phyloP scores from a whole-genome alignment of 352 stramenopile genomes.

The Blastocystis sp. region DNA sequence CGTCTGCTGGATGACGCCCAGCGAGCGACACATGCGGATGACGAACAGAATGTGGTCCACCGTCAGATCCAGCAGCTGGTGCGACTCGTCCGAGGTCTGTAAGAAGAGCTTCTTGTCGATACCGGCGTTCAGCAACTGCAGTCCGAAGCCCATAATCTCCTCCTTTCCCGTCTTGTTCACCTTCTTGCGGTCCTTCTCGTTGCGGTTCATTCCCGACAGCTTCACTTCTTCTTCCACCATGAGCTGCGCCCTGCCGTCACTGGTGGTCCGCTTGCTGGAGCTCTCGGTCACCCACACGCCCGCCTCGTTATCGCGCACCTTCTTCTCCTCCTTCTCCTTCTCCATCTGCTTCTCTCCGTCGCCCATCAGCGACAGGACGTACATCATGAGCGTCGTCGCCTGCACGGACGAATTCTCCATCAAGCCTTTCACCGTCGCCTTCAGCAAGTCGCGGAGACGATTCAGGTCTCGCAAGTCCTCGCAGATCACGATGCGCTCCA shows the following conservation, averaged over 20 bases:
- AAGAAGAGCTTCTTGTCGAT: background rate
- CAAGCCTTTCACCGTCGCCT: background rate
- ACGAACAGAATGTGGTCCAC: background rate
- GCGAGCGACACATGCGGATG: background rate
- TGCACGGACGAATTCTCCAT: constrained; percentile 38
- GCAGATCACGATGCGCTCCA: background rate
- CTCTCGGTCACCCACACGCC: constrained; percentile 1
- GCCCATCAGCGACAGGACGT: constrained; percentile 20
- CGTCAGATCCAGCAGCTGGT: background rate
- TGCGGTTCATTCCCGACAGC: background rate
- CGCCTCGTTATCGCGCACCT: background rate
- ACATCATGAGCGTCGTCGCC: background rate
- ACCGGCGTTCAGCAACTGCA: constrained; percentile 7
- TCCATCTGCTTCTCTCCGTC: constrained; percentile 37
- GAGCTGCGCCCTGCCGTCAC: constrained; percentile 21
- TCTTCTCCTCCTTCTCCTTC: background rate
- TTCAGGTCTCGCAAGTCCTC: background rate
- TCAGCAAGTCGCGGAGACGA: constrained; percentile 14
- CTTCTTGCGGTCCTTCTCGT: constrained; percentile 7
- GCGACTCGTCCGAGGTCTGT: background rate
- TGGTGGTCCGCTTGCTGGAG: background rate
- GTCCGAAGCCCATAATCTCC: constrained; percentile 14
- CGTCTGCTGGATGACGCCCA: background rate
- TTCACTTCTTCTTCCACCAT: constrained; percentile 1
- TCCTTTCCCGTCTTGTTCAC: constrained; percentile 36